Base-by-base conservation (phyloP, 2,329 filamentous ascomycete genomes). In the Monilinia fructicola region DNA sequence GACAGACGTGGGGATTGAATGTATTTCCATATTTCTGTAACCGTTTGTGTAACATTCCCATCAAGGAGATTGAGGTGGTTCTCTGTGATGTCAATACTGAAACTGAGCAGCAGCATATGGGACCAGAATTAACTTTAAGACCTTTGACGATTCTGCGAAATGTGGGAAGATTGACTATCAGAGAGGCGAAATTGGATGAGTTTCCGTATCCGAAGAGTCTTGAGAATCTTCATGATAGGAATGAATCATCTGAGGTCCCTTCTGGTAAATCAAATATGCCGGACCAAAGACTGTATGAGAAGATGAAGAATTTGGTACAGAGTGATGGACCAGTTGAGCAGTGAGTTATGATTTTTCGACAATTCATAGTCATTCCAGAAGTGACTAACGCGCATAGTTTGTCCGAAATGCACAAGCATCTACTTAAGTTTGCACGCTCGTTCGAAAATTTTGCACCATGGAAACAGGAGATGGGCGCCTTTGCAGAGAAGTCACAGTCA, bases 401-500 rank as follows among this genome's bases (percentile, higher is more conserved):
- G n/a, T 44, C 40, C 28, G 40, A 58, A 12, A 44, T 58, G 23
- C 16, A 58, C 54, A 28, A 3, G 6, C 2, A 28, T 2, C 10
- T 44, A 11, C 16, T 58, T 18, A n/a, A 4, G 1, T 44, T 58
- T 58, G 23, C 26, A 12, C 23, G 16, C 1, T n/a, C 55, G 4
- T 44, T 58, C 23, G 55, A 58, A n/a, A 44, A 44, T 3, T 21
- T 58, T 44, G 23, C 55, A n/a, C 55, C 55, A 44, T 58, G 40
- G 55, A 58, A 58, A 12, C 23, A 11, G 9, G 55, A 44, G 4
- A 21, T 58, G 10, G 26, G 9, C 10, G 11, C 18, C 12, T 6
- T 21, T 18, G 38, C 38, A n/a, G 16, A 21, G 44, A 18, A 58
- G 3, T 23, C 7, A 40, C 35, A 10, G 21, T 10, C 21, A 23